Percentiles rank a stretch among this genome's conserved stretches.
phyloP scores from a whole-genome alignment of 441 rosid species.

The Viola pubescens region DNA sequence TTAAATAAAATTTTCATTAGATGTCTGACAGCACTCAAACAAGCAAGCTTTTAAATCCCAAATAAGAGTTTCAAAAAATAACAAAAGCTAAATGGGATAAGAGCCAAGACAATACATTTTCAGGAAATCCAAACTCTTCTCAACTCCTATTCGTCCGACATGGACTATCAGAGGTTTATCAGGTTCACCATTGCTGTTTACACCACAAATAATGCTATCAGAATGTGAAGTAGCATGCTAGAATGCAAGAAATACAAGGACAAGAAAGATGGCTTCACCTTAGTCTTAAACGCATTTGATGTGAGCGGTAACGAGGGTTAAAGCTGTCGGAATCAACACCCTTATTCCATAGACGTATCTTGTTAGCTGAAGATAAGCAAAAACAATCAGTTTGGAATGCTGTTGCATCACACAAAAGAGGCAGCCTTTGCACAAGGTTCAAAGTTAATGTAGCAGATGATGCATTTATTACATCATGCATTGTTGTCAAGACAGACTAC shows the following conservation, averaged over 20 bases:
- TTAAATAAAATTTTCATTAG: slow-evolving; percentile 11
- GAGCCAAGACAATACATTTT: slow-evolving; percentile 34
- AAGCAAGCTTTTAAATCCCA: not conserved
- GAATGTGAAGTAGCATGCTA: slow-evolving; percentile 4
- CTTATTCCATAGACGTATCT: slow-evolving; percentile 94
- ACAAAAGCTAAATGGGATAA: not conserved
- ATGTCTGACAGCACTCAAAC: not conserved
- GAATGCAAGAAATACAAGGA: slow-evolving; percentile 3
- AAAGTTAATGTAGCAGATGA: slow-evolving; percentile 1
- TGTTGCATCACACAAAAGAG: not conserved
- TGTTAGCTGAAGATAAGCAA: slow-evolving; percentile 48
- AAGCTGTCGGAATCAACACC: slow-evolving; percentile 96
- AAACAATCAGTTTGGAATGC: slow-evolving; percentile 13
- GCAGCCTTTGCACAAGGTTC: not conserved
- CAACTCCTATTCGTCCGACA: slow-evolving; percentile 93
- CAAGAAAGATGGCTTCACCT: slow-evolving; percentile 30
- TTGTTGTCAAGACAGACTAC: too few relatives aligned
- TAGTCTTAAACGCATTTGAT: slow-evolving; percentile 77
- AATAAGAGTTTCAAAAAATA: not conserved
- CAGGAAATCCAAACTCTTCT: slow-evolving; percentile 91
- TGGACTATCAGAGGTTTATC: slow-evolving; percentile 83
- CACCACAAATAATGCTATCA: slow-evolving; percentile 17
- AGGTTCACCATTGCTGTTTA: slow-evolving; percentile 77
- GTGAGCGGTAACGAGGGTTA: slow-evolving; percentile 63
- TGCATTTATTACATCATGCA: not conserved